Evolutionary conservation across 306 rosid species (phyloP).

Genomic region (Rosa rugosa): DNA sequence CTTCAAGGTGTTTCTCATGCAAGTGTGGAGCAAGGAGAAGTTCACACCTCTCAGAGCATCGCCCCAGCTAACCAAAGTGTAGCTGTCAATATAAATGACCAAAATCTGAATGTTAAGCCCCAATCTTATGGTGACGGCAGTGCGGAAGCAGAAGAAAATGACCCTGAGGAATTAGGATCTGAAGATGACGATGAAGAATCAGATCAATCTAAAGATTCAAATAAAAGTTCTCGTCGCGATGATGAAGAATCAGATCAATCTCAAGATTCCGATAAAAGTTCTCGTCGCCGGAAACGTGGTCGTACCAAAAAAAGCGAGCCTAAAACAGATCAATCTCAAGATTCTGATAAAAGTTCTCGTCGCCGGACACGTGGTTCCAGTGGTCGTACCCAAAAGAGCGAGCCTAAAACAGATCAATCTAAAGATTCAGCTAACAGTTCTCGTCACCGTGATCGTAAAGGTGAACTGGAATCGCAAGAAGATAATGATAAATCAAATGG

Average conservation of each 20-base stretch:
- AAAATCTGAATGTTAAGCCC: background rate
- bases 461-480: background rate
- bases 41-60: background rate
- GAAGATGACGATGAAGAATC: background rate
- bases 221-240: no score
- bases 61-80: background rate
- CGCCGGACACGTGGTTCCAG: background rate
- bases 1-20: background rate
- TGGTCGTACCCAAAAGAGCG: background rate
- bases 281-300: background rate
- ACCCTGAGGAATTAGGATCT: background rate
- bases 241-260: background rate
- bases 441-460: no score
- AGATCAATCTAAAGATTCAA: background rate
- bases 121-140: background rate
- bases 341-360: background rate
- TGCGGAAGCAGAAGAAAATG: background rate
- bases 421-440: no score
- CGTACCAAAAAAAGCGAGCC: background rate
- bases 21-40: background rate
- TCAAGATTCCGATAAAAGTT: no score
- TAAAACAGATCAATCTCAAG: background rate
- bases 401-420: background rate
- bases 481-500: background rate
- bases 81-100: background rate